These are phyloP conservation scores for Aegilops speltoides DNA, from an alignment of 176 grass and related monocot species.

Conservation along the genomic window DNA sequence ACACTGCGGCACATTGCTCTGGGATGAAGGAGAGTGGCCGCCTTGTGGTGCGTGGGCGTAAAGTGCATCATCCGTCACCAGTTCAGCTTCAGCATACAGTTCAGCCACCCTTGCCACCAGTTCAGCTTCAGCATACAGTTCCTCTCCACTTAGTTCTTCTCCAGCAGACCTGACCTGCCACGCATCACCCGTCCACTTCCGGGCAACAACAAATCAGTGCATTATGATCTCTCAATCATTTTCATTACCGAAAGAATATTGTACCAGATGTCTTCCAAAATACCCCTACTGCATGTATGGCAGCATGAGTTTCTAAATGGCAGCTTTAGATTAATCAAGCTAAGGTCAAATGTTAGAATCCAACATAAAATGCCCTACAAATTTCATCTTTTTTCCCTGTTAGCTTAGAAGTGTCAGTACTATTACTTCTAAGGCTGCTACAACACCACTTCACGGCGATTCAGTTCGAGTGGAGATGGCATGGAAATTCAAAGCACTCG, in stretches of 20 bases:
- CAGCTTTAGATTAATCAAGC: background rate
- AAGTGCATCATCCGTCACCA: background rate
- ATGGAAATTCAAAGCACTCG: conserved; percentile 10
- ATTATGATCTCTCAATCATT: background rate
- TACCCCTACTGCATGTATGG: background rate
- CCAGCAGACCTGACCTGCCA: conserved; percentile 20
- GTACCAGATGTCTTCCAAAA: background rate
- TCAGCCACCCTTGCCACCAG: background rate
- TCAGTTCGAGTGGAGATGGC: background rate
- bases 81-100: conserved; percentile 10
- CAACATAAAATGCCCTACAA: background rate
- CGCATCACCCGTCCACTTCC: background rate
- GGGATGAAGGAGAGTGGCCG: background rate
- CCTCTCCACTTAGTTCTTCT: background rate
- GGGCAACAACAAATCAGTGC: conserved; percentile 20
- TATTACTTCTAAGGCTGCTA: conserved; percentile 24
- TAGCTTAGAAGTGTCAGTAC: background rate
- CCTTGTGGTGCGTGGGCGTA: background rate
- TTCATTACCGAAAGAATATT: conserved; percentile 1
- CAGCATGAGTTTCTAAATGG: background rate
- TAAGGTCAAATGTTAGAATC: background rate
- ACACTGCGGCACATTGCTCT: background rate
- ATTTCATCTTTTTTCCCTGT: background rate
- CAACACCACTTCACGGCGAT: background rate
- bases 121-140: conserved; percentile 14